A percentile compares a stretch with the other conserved stretches of the same genome.
Evolutionary conservation across 345 rosid species (phyloP).

Genomic region (Viola odorata): DNA sequence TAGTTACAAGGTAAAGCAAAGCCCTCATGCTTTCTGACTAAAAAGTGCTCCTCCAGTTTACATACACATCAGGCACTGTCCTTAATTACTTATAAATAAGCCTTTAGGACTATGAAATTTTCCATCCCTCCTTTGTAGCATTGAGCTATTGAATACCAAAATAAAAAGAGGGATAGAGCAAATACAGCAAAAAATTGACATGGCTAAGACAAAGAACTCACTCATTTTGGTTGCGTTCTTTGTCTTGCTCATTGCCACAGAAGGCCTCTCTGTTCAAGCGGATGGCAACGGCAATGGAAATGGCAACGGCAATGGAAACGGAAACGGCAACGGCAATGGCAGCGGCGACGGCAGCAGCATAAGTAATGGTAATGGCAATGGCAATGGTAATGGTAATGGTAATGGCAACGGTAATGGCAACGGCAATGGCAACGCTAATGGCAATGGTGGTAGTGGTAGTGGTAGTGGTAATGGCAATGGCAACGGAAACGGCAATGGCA

Average conservation of each 20-base stretch:
- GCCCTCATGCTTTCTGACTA: background rate
- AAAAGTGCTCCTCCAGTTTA: no score
- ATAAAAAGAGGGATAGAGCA: background rate
- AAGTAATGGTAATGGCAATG: conserved; percentile 7
- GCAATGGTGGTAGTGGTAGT: no score
- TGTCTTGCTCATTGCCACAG: conserved; percentile 32
- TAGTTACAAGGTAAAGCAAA: no score
- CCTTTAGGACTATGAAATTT: background rate
- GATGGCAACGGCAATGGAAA: conserved; percentile 7
- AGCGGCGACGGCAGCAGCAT: no score
- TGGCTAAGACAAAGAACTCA: conserved; percentile 14
- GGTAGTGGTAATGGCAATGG: no score
- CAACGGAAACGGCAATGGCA: no score
- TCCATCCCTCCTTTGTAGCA: background rate
- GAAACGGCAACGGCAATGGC: conserved; percentile 5
- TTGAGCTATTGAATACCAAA: no score
- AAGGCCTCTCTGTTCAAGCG: conserved; percentile 20
- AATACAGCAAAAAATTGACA: conserved; percentile 1
- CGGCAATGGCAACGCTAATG: no score
- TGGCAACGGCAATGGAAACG: conserved; percentile 6
- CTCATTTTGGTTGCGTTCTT: conserved; percentile 27
- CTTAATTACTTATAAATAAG: conserved; percentile 13
- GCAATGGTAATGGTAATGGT: background rate
- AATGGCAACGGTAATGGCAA: conserved; percentile 3
- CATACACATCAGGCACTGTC: background rate